Evolutionary conservation across 2,329 filamentous ascomycete species (phyloP).

Genomic region (Sphaerulina vaccinii): DNA sequence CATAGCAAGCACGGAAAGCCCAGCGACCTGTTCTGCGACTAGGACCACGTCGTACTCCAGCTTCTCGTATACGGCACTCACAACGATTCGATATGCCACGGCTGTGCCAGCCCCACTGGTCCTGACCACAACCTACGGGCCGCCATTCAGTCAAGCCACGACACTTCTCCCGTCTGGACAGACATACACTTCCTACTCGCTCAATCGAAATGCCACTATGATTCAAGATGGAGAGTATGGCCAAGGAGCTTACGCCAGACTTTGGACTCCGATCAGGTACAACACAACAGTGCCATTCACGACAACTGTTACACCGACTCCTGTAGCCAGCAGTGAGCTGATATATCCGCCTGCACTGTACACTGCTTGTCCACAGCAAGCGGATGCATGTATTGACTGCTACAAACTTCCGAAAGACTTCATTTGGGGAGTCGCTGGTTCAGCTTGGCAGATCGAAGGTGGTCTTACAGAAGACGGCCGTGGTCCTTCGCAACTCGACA

Average conservation of each 20-base stretch:
- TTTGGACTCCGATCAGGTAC: conserved; percentile 25
- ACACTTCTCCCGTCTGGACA: conserved; percentile 22
- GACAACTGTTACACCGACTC: conserved; percentile 37
- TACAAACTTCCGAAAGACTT: conserved; percentile 36
- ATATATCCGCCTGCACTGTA: conserved; percentile 38
- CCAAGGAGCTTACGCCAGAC: conserved; percentile 25
- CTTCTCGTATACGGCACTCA: conserved; percentile 25
- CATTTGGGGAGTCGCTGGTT: conserved; percentile 36
- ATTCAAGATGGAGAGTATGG: conserved; percentile 27
- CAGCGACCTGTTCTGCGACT: conserved; percentile 24
- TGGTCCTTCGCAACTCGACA: conserved; percentile 29
- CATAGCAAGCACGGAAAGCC: conserved; percentile 1
- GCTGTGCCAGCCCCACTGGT: conserved; percentile 21
- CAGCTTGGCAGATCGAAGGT: conserved; percentile 38
- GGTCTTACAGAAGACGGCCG: conserved; percentile 33
- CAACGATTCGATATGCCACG: conserved; percentile 26
- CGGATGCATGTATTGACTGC: conserved; percentile 33
- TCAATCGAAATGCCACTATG: conserved; percentile 19
- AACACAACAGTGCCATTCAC: conserved; percentile 30
- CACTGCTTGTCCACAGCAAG: conserved; percentile 32
- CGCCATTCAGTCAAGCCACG: conserved; percentile 21
- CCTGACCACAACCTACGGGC: conserved; percentile 23
- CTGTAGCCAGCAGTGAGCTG: conserved; percentile 38
- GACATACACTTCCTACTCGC: conserved; percentile 24
- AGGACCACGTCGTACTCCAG: conserved; percentile 17